phyloP scores from a whole-genome alignment of 225 moss, liverwort and hornwort species.

The Pseudisothecium myosuroides region DNA sequence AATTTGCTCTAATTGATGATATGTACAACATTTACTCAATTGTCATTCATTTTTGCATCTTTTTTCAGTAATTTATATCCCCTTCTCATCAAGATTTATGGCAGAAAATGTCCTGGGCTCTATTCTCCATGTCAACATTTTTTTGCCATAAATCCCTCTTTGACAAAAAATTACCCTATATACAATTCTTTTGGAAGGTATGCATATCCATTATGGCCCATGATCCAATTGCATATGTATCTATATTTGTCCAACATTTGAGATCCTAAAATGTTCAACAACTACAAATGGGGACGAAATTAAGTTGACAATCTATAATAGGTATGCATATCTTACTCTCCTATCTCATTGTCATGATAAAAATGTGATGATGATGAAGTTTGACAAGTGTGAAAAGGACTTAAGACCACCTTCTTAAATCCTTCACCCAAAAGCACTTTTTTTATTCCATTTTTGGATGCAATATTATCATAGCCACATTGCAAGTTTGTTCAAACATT shows the following conservation, averaged over 20 bases:
- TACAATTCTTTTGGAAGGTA: not conserved
- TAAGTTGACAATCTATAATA: rapidly evolving
- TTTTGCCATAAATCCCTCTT: not conserved
- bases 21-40: not conserved
- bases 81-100: not conserved
- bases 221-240: not conserved
- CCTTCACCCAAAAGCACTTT: rapidly evolving
- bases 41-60: no score
- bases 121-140: rapidly evolving
- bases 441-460: not conserved
- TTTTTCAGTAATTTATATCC: rapidly evolving
- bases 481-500: not conserved
- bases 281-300: no score
- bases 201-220: not conserved
- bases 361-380: not conserved
- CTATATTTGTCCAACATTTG: not conserved
- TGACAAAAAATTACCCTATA: not conserved
- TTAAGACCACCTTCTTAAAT: not conserved
- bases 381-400: not conserved
- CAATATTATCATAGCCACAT: not conserved
- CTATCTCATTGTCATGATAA: not conserved
- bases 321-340: not conserved
- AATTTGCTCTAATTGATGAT: not conserved
- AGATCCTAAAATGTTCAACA: not conserved
- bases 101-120: rapidly evolving